These are phyloP conservation scores for Teratosphaeria gauchensis DNA, from an alignment of 2,329 filamentous ascomycete genomes.

Conservation along the genomic window DNA sequence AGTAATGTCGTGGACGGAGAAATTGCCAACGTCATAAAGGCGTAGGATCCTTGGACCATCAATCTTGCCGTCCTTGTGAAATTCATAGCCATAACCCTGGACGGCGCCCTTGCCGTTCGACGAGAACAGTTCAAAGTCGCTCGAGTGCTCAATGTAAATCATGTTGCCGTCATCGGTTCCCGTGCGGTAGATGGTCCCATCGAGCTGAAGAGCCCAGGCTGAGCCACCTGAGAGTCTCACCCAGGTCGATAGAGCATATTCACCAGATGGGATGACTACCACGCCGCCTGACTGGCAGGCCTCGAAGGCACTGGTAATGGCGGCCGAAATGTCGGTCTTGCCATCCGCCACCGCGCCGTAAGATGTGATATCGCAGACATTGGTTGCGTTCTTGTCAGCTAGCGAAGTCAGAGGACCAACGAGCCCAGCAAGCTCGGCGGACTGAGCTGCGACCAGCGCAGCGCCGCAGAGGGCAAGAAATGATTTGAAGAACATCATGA, in stretches of 20 bases:
- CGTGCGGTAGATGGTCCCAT: slow-evolving; percentile 45
- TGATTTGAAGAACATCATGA: background rate
- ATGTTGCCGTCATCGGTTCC: slow-evolving; percentile 43
- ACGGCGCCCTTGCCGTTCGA: slow-evolving; percentile 43
- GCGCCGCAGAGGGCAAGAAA: slow-evolving; percentile 15
- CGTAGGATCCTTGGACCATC: slow-evolving; percentile 38
- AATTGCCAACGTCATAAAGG: slow-evolving; percentile 36
- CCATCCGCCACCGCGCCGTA: slow-evolving; percentile 45
- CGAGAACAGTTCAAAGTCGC: slow-evolving; percentile 47
- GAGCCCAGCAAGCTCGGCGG: slow-evolving; percentile 32
- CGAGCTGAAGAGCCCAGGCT: slow-evolving; percentile 43
- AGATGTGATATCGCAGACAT: slow-evolving; percentile 44
- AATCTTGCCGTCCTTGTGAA: slow-evolving; percentile 32
- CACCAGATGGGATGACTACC: slow-evolving; percentile 40
- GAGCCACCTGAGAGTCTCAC: slow-evolving; percentile 39
- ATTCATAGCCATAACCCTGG: slow-evolving; percentile 44
- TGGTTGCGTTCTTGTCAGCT: slow-evolving; percentile 36
- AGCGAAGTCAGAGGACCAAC: slow-evolving; percentile 38
- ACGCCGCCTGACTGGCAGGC: slow-evolving; percentile 44
- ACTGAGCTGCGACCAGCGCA: slow-evolving; percentile 21
- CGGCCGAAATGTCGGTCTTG: slow-evolving; percentile 41
- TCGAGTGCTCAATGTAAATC: slow-evolving; percentile 41
- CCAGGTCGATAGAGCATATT: slow-evolving; percentile 43
- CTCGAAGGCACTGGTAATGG: slow-evolving; percentile 39
- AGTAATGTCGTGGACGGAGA: slow-evolving; percentile 41